Percentiles rank a stretch among this genome's conserved stretches.
Conservation (phyloP, 78 protist species). For the Dictyostelium brefeldianum region DNA sequence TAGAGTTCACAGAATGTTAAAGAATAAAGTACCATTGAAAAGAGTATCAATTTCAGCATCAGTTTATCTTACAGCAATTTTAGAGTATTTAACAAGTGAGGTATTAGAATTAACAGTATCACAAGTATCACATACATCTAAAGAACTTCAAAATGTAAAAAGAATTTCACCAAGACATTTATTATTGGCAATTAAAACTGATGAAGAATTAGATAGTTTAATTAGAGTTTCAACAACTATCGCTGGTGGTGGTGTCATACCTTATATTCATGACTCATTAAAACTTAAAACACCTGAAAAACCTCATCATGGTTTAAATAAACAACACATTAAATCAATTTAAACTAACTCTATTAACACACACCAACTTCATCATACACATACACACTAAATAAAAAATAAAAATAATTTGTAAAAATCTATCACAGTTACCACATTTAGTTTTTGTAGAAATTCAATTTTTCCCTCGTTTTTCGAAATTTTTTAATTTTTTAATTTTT, state of each 20-base stretch:
- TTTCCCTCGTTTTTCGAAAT: too few relatives aligned
- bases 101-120: conserved; percentile 96
- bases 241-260: conserved; percentile 98
- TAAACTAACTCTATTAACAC: background rate
- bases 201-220: conserved; percentile 96
- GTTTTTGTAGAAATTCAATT: too few relatives aligned
- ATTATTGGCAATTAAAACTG: conserved; percentile 97
- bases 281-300: conserved; percentile 25
- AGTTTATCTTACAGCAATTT: conserved; percentile 97
- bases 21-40: conserved; percentile 79
- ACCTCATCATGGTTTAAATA: background rate
- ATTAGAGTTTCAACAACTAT: conserved; percentile 91
- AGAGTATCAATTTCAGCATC: conserved; percentile 96
- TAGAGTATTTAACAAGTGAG: conserved; percentile 93
- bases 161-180: conserved; percentile 98
- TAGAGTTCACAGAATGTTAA: conserved; percentile 95
- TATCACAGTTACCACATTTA: background rate
- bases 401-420: background rate
- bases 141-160: conserved; percentile 80
- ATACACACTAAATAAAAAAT: background rate
- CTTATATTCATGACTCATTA: conserved; percentile 95
- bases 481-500: too few relatives aligned
- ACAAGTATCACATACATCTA: conserved; percentile 90
- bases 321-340: background rate
- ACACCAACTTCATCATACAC: too few relatives aligned